Evolutionary conservation across 139 green algal genomes (phyloP).

Genomic region (Chlorella sp.): DNA sequence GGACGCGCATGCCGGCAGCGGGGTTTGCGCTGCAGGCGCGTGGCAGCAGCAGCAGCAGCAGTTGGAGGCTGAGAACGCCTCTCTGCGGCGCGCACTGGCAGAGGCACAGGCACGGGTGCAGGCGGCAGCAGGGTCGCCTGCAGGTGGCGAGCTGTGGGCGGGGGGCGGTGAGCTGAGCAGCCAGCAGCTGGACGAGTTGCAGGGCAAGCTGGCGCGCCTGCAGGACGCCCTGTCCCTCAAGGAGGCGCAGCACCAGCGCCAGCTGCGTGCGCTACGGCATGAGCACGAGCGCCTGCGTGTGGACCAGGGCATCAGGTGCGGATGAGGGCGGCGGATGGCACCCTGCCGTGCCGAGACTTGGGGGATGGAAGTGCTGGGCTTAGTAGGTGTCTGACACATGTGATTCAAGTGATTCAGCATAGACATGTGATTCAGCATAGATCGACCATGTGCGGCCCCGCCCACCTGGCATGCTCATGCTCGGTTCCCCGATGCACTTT

Average conservation of each 20-base stretch:
- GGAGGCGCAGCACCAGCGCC: slow-evolving; percentile 28
- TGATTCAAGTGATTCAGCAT: too few relatives aligned
- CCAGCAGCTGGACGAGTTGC: neutral
- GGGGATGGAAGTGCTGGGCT: neutral
- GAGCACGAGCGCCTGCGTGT: slow-evolving; percentile 22
- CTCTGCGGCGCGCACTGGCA: neutral
- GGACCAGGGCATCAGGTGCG: slow-evolving; percentile 7
- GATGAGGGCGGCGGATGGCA: neutral
- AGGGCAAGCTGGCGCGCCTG: neutral
- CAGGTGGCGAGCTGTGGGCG: neutral
- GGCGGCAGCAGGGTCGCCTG: neutral
- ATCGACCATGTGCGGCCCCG: too few relatives aligned
- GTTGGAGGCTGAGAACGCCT: slow-evolving; percentile 6
- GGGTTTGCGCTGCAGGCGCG: too few relatives aligned
- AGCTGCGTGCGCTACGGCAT: neutral
- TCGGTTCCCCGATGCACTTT: neutral
- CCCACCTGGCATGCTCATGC: neutral
- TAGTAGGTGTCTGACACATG: too few relatives aligned
- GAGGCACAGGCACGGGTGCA: neutral
- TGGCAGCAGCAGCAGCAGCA: neutral
- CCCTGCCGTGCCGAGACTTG: neutral
- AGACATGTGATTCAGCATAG: too few relatives aligned
- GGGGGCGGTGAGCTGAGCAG: too few relatives aligned
- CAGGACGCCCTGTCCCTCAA: neutral
- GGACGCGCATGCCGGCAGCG: neutral